Evolutionary conservation across 768 basidiomycete genomes (phyloP), one percentile per base, ranked within the genome.

Genomic region (Neoboletus brunneissimus): DNA sequence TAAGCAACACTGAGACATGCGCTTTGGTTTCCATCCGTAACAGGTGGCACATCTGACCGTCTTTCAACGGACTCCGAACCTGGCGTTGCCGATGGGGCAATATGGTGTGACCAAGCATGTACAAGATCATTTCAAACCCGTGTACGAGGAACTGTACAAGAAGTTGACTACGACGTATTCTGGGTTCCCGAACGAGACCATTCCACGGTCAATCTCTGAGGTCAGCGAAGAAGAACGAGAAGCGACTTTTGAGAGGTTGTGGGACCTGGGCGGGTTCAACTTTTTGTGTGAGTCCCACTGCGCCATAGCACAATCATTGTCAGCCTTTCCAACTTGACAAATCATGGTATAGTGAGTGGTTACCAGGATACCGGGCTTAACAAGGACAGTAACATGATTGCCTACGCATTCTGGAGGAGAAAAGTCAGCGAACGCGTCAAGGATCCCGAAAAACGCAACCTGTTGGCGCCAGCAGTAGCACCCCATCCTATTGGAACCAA

Each of bases 21-120:
- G 2, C 13, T 6, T 18, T 35, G 10, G 4, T 16, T 4, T 27
- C 11, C n/a, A 8, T 5, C 4, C 23, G 29, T 4, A 27, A 15
- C 16, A 63, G 61, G 56, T 63, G 6, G 44, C 29, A 0, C 54
- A 63, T 23, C 15, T 59, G 40, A 63, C 57, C 22, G 54, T 62
- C 3, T 63, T 63, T 31, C 57, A 63, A 32, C 61, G 57, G 9
- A 63, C 62, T 0, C 57, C 62, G 7, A 63, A 63, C 29, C 4
- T 53, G n/a, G 51, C 62, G 9, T 3, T 62, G 3, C 62, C 62
- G 7, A 62, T 55, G 56, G 10, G 22, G 1, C 62, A 58, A 41
- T 50, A 48, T 13, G 10, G 16, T 5, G 0, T 63, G 1, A 62
- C 25, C 44, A 53, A 32, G 20, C 16, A 55, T 1, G 35, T 47